These are phyloP conservation scores for Meyerozyma guilliermondii DNA, from an alignment of 1,139 yeast genomes.

Conservation along the genomic window DNA sequence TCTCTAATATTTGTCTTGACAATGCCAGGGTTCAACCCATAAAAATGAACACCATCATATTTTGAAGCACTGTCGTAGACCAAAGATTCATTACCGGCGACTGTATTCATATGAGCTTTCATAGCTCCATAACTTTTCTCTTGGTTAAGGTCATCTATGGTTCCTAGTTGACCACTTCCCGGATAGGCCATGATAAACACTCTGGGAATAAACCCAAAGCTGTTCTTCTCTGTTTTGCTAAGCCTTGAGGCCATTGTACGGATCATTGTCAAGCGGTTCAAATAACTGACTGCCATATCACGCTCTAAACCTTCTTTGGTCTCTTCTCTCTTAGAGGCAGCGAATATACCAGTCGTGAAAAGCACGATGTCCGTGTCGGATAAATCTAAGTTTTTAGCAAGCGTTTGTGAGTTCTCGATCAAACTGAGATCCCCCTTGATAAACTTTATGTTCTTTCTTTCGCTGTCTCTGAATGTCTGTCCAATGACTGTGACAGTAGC, in stretches of 20 bases:
- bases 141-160: constrained; percentile 23
- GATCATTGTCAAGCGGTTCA: constrained; percentile 24
- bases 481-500: constrained; percentile 30
- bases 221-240: constrained; percentile 3
- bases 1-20: constrained; percentile 25
- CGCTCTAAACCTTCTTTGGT: constrained; percentile 29
- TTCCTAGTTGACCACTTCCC: constrained; percentile 23
- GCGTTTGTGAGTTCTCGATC: constrained; percentile 14
- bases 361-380: constrained; percentile 17
- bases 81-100: constrained; percentile 32
- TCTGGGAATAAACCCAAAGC: constrained; percentile 16
- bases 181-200: constrained; percentile 32
- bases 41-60: constrained; percentile 15
- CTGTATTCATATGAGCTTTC: constrained; percentile 28
- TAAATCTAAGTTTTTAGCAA: constrained; percentile 17
- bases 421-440: constrained; percentile 25
- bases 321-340: constrained; percentile 19
- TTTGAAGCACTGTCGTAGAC: constrained; percentile 16
- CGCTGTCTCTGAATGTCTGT: constrained; percentile 23
- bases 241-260: constrained; percentile 16
- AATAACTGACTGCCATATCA: constrained; percentile 30
- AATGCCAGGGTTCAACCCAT: constrained; percentile 32
- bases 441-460: constrained; percentile 17
- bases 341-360: constrained; percentile 32
- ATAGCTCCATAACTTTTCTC: constrained; percentile 19